Evolutionary conservation across 257 asterid genomes (phyloP), one percentile per base, ranked within the genome.

Genomic region (Leptodermis oblonga): DNA sequence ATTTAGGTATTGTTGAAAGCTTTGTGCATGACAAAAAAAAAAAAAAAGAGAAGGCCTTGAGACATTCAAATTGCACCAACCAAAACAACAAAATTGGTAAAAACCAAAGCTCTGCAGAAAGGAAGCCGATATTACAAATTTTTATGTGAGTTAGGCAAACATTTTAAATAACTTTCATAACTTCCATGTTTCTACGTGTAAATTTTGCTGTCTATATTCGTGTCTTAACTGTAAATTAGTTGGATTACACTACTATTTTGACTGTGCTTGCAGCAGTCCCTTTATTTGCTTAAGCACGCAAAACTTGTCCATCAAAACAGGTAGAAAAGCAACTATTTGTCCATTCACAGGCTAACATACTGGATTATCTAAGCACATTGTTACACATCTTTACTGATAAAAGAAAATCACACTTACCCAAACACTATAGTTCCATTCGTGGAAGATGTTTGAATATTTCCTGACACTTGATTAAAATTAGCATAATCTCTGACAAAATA

Each of bases 371-470:
- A 59, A 76, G 55, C 39, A 41, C 63, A n/a, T 62, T 41, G 51
- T 28, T 11, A 69, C 26, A 26, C 52, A 46, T 48, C 39, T 62
- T 70, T 67, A 70, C 74, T 37, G 39, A 45, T 68, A 13, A 65
- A 4, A 41, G 53, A 69, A 77, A 75, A 73, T 87, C 67, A 71
- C 88, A 77, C 96, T 73, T 70, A 93, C 99, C 99, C 99, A 84
- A 94, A 94, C 56, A 90, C 92, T 82, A 94, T 82, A 72, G 90
- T 83, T 36, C 96, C 93, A 67, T 91, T 89, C 87, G 84, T 86
- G 46, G 85, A 10, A 70, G 86, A 70, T 42, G 92, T 89, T 79
- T 83, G 95, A 73, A 85, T 82, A 84, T 91, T 80, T 56, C 97
- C 97, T 15, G 93, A 73, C 68, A 91, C 93, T 88, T 81, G 95